phyloP scores from a whole-genome alignment of 495 filamentous ascomycete species.

The Aspergillus homomorphus region DNA sequence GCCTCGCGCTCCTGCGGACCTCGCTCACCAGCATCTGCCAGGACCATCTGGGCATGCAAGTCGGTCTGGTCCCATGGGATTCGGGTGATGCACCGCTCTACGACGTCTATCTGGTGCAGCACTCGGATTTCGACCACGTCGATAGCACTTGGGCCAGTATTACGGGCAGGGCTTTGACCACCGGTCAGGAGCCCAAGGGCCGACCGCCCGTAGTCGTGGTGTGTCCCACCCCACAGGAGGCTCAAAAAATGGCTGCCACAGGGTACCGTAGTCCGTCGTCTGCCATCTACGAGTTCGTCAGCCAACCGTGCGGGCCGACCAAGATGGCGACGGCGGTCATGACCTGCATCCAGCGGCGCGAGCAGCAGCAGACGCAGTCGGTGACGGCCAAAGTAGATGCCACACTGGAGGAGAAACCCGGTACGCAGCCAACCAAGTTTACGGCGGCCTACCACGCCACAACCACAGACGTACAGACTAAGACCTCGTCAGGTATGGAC shows the following conservation, averaged over 20 bases:
- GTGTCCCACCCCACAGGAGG: conserved; percentile 26
- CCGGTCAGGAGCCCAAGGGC: background rate
- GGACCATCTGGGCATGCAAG: conserved; percentile 9
- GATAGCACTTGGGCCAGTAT: background rate
- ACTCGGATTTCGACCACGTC: background rate
- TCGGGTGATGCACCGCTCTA: background rate
- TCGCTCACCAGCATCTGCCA: conserved; percentile 9
- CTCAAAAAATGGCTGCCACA: conserved; percentile 21
- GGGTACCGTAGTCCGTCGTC: conserved; percentile 7
- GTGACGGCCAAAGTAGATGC: background rate
- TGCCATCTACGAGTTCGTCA: conserved; percentile 25
- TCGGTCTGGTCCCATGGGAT: background rate
- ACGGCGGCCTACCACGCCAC: background rate
- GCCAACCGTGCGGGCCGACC: conserved; percentile 31
- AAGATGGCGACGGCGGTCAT: conserved; percentile 24
- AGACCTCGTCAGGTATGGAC: background rate
- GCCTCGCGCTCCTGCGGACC: background rate
- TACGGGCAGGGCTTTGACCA: background rate
- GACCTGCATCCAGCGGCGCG: conserved; percentile 25
- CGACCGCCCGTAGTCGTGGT: conserved; percentile 23
- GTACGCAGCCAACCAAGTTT: background rate
- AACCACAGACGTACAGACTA: background rate
- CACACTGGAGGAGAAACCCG: background rate
- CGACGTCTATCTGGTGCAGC: conserved; percentile 10
- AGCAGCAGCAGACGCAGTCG: background rate